Percentiles rank a stretch among this genome's conserved stretches.
Evolutionary conservation across 495 filamentous ascomycete genomes (phyloP).

Genomic region (Aspergillus kassunensis): DNA sequence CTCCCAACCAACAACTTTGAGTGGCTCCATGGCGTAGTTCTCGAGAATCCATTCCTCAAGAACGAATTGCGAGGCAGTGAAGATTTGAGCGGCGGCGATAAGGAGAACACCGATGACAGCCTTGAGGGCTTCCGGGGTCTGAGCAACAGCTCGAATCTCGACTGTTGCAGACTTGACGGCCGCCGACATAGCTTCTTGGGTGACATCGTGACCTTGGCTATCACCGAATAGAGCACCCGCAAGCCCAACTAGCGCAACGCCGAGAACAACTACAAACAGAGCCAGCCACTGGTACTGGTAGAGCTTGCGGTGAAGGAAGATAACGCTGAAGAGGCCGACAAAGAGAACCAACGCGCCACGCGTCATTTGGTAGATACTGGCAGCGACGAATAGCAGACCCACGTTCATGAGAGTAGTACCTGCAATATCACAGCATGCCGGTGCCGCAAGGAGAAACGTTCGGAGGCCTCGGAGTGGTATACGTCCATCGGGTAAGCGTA

Average conservation of each 20-base stretch:
- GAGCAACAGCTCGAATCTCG: constrained; percentile 27
- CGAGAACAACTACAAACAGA: constrained; percentile 78
- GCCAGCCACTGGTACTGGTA: constrained; percentile 85
- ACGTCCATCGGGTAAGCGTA: constrained; percentile 41
- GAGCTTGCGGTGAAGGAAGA: constrained; percentile 77
- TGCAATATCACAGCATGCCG: constrained; percentile 88
- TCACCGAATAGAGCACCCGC: constrained; percentile 77
- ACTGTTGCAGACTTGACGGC: constrained; percentile 22
- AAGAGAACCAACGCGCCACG: constrained; percentile 91
- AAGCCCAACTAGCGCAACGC: constrained; percentile 85
- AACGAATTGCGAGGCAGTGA: constrained; percentile 94
- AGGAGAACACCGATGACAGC: constrained; percentile 79
- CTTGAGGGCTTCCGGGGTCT: constrained; percentile 57
- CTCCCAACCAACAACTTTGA: constrained; percentile 94
- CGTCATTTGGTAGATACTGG: constrained; percentile 98
- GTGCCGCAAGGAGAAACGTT: constrained; percentile 74
- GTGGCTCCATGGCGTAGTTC: constrained; percentile 79
- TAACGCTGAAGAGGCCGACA: constrained; percentile 89
- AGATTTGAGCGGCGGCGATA: constrained; percentile 92
- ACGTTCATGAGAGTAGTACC: constrained; percentile 97
- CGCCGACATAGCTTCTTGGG: constrained; percentile 30
- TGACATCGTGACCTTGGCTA: constrained; percentile 45
- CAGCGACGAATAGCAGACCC: constrained; percentile 86
- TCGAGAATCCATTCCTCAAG: constrained; percentile 93
- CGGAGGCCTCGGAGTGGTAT: constrained; percentile 64